Evolutionary conservation across 1,284 basidiomycete genomes (phyloP).

Genomic region (Pisolithus thermaeus): DNA sequence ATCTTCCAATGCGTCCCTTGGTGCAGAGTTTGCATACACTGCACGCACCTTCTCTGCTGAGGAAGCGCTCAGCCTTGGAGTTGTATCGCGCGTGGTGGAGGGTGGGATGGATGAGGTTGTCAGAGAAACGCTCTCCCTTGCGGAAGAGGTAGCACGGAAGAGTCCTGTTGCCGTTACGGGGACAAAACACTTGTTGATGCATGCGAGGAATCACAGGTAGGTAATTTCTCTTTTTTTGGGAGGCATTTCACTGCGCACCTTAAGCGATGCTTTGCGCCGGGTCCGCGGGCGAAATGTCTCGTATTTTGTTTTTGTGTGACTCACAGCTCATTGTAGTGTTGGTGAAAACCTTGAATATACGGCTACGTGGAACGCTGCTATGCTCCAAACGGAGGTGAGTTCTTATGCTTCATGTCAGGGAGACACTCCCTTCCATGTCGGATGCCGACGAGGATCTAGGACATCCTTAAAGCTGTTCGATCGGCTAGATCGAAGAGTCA

Average conservation of each 20-base stretch:
- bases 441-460: background rate
- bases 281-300: background rate
- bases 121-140: conserved; percentile 59
- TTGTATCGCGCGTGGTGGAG: conserved; percentile 70
- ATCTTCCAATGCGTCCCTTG: conserved; percentile 73
- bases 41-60: conserved; percentile 64
- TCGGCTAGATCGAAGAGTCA: background rate
- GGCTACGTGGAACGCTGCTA: conserved; percentile 68
- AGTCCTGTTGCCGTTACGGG: conserved; percentile 78
- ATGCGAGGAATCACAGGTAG: conserved; percentile 74
- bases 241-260: background rate
- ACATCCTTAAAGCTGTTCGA: background rate
- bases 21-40: conserved; percentile 78
- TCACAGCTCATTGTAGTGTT: conserved; percentile 41
- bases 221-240: conserved; percentile 17
- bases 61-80: conserved; percentile 72
- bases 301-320: background rate
- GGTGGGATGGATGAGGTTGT: conserved; percentile 61
- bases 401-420: background rate
- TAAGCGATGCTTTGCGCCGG: too few relatives aligned
- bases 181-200: conserved; percentile 74
- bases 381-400: conserved; percentile 65
- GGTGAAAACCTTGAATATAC: conserved; percentile 78
- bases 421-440: background rate
- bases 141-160: conserved; percentile 66